A percentile compares a stretch with the other conserved stretches of the same genome.
Evolutionary conservation across 192 early-diverging fungal species (phyloP).

Genomic region (Podila minutissima): DNA sequence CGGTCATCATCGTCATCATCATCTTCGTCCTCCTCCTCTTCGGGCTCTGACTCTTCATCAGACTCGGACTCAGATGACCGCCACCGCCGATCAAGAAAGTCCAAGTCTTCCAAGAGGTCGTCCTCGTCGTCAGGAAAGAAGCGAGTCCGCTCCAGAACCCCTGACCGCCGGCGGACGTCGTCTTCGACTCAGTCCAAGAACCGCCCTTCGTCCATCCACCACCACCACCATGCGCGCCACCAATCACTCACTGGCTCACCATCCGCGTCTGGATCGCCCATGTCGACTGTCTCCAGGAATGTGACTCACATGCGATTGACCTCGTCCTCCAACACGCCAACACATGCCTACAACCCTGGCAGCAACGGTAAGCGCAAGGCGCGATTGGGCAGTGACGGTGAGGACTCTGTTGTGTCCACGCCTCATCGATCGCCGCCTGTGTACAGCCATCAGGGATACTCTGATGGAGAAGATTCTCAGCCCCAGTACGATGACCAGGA

Average conservation of each 20-base stretch:
- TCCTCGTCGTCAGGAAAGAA: not conserved
- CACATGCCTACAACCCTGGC: not conserved
- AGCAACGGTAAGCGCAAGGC: not conserved
- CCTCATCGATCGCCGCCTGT: too few relatives aligned
- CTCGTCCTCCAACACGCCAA: conserved; percentile 1
- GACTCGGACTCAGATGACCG: conserved; percentile 5
- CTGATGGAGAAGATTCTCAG: too few relatives aligned
- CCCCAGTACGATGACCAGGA: too few relatives aligned
- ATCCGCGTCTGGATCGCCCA: not conserved
- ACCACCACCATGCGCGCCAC: not conserved
- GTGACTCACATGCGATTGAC: conserved; percentile 2
- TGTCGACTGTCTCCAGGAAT: conserved; percentile 1
- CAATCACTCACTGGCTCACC: not conserved
- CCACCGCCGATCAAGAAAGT: not conserved
- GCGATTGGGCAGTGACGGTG: not conserved
- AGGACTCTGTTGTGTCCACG: too few relatives aligned
- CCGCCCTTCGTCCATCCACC: not conserved
- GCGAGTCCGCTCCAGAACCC: not conserved
- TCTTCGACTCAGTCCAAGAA: not conserved
- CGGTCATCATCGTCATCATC: conserved; percentile 13
- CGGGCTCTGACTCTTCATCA: conserved; percentile 14
- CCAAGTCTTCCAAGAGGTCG: not conserved
- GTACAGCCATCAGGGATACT: too few relatives aligned
- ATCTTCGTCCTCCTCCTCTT: conserved; percentile 7
- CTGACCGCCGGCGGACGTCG: not conserved